phyloP scores from a whole-genome alignment of 108 stramenopile genomes.

The Cylindrotheca fusiformis region DNA sequence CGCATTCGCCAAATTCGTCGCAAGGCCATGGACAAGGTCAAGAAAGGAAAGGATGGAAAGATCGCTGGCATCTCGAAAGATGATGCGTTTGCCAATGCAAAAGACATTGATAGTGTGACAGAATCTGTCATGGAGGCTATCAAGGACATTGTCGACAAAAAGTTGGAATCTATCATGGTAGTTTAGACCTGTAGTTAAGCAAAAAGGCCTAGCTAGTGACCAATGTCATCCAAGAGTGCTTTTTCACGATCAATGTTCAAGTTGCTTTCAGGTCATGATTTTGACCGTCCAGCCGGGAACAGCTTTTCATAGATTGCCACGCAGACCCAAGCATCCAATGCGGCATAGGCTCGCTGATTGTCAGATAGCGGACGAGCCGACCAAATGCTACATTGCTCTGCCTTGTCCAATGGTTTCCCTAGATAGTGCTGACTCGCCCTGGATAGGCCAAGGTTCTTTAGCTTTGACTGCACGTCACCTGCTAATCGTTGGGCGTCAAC shows the following conservation, averaged over 20 bases:
- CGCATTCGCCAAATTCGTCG: constrained; percentile 73
- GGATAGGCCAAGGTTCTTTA: constrained; percentile 47
- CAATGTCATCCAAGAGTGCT: too few relatives aligned
- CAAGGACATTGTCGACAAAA: constrained; percentile 65
- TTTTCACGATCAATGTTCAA: too few relatives aligned
- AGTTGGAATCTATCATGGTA: constrained; percentile 76
- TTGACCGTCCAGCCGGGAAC: too few relatives aligned
- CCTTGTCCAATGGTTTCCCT: constrained; percentile 70
- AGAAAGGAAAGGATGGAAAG: constrained; percentile 80
- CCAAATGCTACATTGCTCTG: constrained; percentile 77
- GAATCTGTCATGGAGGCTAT: constrained; percentile 62
- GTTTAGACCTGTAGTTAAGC: constrained; percentile 9
- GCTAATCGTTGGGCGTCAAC: constrained; percentile 47
- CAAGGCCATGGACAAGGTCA: constrained; percentile 71
- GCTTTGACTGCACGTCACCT: constrained; percentile 32
- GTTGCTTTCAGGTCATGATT: too few relatives aligned
- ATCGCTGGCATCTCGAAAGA: constrained; percentile 79
- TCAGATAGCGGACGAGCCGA: constrained; percentile 49
- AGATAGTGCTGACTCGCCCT: constrained; percentile 54
- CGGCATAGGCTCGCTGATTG: constrained; percentile 65
- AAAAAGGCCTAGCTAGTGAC: neutral
- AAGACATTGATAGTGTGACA: constrained; percentile 73
- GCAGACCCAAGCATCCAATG: constrained; percentile 76
- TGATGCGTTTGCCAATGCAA: constrained; percentile 80
- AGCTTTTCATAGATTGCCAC: constrained; percentile 51